Conservation (phyloP, 2,329 filamentous ascomycete species). For the Apiospora rasikravindrae region DNA sequence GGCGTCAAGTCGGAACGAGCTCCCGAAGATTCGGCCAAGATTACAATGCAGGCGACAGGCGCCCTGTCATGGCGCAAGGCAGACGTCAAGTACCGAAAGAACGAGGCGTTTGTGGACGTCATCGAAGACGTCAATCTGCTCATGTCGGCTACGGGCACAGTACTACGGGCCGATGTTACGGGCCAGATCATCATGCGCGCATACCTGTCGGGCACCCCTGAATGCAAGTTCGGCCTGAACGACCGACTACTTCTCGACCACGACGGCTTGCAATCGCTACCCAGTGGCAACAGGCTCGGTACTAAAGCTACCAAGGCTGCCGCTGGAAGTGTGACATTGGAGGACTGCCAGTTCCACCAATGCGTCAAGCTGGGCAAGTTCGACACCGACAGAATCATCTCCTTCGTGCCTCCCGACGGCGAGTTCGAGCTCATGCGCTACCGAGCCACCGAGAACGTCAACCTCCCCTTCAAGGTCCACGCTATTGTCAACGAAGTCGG, state of each 20-base stretch:
- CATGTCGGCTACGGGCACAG: constrained; percentile 97
- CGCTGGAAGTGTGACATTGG: constrained; percentile 91
- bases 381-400: constrained; percentile 94
- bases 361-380: constrained; percentile 98
- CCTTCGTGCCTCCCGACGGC: constrained; percentile 93
- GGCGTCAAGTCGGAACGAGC: constrained; percentile 90
- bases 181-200: constrained; percentile 99
- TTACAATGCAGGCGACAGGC: constrained; percentile 98
- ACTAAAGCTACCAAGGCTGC: constrained; percentile 94
- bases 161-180: constrained; percentile 93
- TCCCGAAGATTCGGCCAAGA: constrained; percentile 92
- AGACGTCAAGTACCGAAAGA: constrained; percentile 98
- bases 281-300: constrained; percentile 77
- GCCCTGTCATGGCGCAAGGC: constrained; percentile 96
- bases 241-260: constrained; percentile 91
- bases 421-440: constrained; percentile 99
- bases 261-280: constrained; percentile 67
- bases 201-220: constrained; percentile 93
- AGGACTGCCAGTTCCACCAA: constrained; percentile 99
- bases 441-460: constrained; percentile 97
- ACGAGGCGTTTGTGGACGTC: constrained; percentile 98
- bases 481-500: constrained; percentile 98
- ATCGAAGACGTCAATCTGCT: constrained; percentile 99
- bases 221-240: constrained; percentile 99
- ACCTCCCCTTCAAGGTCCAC: constrained; percentile 97